Evolutionary conservation across 1,284 basidiomycete genomes (phyloP).

Genomic region (Puccinia horiana): DNA sequence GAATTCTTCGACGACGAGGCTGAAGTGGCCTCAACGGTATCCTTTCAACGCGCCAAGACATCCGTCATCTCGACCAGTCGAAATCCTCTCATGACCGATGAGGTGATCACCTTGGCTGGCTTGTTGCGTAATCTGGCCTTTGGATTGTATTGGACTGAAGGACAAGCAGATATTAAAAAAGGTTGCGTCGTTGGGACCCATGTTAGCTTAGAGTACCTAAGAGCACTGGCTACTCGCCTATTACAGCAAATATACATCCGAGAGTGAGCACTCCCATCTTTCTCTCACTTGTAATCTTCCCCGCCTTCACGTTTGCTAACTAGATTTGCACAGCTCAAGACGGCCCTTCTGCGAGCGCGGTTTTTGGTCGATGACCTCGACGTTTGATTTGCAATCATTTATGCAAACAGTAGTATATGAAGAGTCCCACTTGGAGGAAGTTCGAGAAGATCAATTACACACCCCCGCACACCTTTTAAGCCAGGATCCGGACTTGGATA

Average conservation of each 20-base stretch:
- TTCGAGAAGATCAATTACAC: slow-evolving; percentile 53
- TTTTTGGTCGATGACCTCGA: slow-evolving; percentile 78
- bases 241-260: slow-evolving; percentile 77
- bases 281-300: not conserved
- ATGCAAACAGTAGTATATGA: slow-evolving; percentile 81
- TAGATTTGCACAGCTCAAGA: slow-evolving; percentile 67
- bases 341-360: slow-evolving; percentile 74
- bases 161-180: slow-evolving; percentile 57
- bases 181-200: slow-evolving; percentile 63
- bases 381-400: slow-evolving; percentile 78
- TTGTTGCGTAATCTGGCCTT: slow-evolving; percentile 77
- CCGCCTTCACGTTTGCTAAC: slow-evolving; percentile 19
- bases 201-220: slow-evolving; percentile 61
- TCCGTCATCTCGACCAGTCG: slow-evolving; percentile 56
- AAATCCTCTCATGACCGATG: slow-evolving; percentile 80
- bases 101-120: slow-evolving; percentile 70
- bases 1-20: slow-evolving; percentile 74
- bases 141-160: slow-evolving; percentile 74
- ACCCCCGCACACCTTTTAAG: slow-evolving; percentile 12
- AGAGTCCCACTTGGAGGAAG: slow-evolving; percentile 53
- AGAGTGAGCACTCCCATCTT: slow-evolving; percentile 67
- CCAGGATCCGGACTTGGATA: slow-evolving; percentile 26
- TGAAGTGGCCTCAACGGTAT: slow-evolving; percentile 33
- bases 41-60: slow-evolving; percentile 51
- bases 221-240: slow-evolving; percentile 73